Evolutionary conservation across 2,329 filamentous ascomycete genomes (phyloP), one percentile per base, ranked within the genome.

Genomic region (Colletotrichum limetticola): DNA sequence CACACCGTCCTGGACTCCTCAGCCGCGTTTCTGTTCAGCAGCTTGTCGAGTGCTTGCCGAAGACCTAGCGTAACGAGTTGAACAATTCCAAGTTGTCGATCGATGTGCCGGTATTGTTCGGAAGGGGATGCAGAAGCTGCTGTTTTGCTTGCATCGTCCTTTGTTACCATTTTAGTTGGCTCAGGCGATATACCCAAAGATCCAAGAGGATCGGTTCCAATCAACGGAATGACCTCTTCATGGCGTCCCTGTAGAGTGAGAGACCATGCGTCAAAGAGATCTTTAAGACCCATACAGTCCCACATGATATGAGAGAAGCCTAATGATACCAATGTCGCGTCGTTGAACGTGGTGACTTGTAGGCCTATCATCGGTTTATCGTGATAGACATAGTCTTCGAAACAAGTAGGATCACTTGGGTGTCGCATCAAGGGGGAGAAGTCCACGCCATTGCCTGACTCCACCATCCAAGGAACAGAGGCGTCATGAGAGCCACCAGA

Each of bases 281-380:
- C 57, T 14, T 60, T 60, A 5, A 6, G 81, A 1, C 82, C 85
- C 74, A 85, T 80, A 3, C 80, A 83, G 76, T 88, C 86, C 68
- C 82, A 80, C 1, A 84, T 73, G 0, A 81, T 82, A 74, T 88
- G 86, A n/a, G 82, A 79, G 79, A 81, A 86, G 22, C 80, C 78
- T 1, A 87, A 68, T 0, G 79, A 80, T 4, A 87, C 78, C 0
- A 87, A 75, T 0, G 86, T 88, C 6, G 80, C 80, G 74, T 88
- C 82, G 1, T 74, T 76, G 76, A 88, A 87, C 0, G 82, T 81
- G 5, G 84, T 81, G 30, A 88, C 79, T 60, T 85, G 83, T 5
- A 87, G 77, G 1, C 81, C 81, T 1, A 88, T 76, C 74, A 84
- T 82, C 0, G 85, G 85, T 19, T 67, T 75, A 74, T 87, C 85